Evolutionary conservation across 1,284 basidiomycete species (phyloP).

Genomic region (Malassezia arunalokei): DNA sequence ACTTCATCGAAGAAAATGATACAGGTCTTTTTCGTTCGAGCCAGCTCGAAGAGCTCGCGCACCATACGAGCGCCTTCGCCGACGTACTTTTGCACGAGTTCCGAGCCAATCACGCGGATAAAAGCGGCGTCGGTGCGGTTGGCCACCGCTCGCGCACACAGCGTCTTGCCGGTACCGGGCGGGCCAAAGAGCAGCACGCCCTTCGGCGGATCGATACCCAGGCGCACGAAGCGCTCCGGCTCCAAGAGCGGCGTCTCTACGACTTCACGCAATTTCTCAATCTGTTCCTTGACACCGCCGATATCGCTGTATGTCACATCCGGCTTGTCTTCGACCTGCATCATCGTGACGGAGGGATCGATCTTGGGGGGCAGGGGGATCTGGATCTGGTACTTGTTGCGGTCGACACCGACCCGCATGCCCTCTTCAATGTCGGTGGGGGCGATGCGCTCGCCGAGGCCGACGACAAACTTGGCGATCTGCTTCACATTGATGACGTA

Average conservation of each 20-base stretch:
- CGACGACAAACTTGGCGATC: constrained; percentile 98
- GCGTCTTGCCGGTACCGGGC: constrained; percentile 95
- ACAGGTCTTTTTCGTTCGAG: constrained; percentile 93
- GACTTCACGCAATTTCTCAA: constrained; percentile 96
- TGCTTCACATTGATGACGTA: constrained; percentile 99
- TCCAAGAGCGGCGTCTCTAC: constrained; percentile 79
- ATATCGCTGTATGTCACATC: constrained; percentile 97
- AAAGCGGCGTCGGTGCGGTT: constrained; percentile 98
- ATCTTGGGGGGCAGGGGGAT: constrained; percentile 99
- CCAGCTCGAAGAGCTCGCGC: constrained; percentile 97
- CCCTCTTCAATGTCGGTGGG: constrained; percentile 99
- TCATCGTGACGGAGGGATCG: constrained; percentile 98
- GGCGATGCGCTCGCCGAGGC: constrained; percentile 85
- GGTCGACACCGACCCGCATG: constrained; percentile 96
- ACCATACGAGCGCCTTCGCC: constrained; percentile 99
- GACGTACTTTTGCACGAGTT: constrained; percentile 98
- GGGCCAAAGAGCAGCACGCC: constrained; percentile 89
- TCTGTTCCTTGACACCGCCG: constrained; percentile 98
- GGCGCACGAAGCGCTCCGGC: constrained; percentile 93
- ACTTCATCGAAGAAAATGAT: constrained; percentile 99
- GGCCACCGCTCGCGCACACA: constrained; percentile 94
- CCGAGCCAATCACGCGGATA: constrained; percentile 96
- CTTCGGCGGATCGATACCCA: constrained; percentile 98
- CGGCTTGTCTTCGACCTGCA: constrained; percentile 99
- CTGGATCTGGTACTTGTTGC: constrained; percentile 96